Conservation (phyloP, 805 yeast species). For the Metschnikowia shivogae region DNA sequence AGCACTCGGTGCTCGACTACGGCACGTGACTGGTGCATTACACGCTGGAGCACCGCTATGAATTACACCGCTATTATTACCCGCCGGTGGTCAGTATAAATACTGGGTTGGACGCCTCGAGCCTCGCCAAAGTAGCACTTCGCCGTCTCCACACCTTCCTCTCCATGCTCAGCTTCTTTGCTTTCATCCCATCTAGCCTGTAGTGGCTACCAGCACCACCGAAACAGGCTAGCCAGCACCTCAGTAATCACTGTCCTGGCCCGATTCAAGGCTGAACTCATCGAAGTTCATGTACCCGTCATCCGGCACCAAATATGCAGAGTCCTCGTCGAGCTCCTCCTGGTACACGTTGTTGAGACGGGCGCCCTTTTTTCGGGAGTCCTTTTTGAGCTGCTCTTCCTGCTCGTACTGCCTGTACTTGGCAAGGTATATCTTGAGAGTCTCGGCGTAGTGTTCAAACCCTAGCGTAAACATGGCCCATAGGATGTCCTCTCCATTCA, state of each 20-base stretch:
- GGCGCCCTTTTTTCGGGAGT: slow-evolving; percentile 6
- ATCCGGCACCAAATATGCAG: slow-evolving; percentile 6
- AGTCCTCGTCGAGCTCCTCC: slow-evolving; percentile 3
- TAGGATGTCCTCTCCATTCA: slow-evolving; percentile 65
- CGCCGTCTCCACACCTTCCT: too few relatives aligned
- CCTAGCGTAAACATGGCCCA: slow-evolving; percentile 63
- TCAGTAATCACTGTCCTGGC: background rate
- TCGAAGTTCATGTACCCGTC: slow-evolving; percentile 9
- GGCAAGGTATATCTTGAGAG: slow-evolving; percentile 62
- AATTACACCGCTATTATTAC: too few relatives aligned
- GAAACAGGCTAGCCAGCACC: background rate
- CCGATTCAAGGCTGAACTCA: slow-evolving; percentile 5
- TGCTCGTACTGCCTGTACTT: slow-evolving; percentile 50
- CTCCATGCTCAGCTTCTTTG: too few relatives aligned
- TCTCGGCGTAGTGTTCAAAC: slow-evolving; percentile 67
- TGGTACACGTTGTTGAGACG: background rate
- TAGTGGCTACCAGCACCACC: background rate
- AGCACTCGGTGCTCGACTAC: too few relatives aligned
- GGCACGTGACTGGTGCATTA: too few relatives aligned
- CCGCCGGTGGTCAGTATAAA: too few relatives aligned
- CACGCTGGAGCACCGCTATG: too few relatives aligned
- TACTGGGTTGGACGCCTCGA: too few relatives aligned
- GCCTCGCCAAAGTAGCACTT: too few relatives aligned
- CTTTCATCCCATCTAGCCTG: background rate
- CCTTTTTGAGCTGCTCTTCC: slow-evolving; percentile 10